Percentiles rank a stretch among this genome's conserved stretches.
Evolutionary conservation across 257 asterid species (phyloP).

Genomic region (Jaltomata sinuosa): DNA sequence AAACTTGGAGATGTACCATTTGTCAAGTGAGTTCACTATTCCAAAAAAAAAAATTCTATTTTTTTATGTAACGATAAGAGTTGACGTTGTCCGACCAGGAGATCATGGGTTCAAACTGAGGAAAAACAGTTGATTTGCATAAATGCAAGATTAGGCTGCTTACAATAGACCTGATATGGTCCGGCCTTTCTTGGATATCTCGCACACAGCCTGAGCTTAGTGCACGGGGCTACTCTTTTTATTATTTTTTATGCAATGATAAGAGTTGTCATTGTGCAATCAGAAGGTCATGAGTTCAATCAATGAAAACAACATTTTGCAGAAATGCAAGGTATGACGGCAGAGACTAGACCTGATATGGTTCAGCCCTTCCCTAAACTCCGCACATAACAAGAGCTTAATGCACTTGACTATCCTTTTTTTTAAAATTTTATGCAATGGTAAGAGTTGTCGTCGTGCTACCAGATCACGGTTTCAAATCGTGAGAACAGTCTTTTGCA

Average conservation of each 20-base stretch:
- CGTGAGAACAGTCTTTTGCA: too few species aligned
- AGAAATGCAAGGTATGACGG: not conserved
- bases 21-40: slow-evolving; percentile 41
- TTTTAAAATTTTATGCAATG: not conserved
- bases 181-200: not conserved
- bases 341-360: not conserved
- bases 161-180: not conserved
- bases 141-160: not conserved
- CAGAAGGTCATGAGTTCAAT: not conserved
- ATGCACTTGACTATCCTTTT: too few species aligned
- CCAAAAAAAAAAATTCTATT: not conserved
- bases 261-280: rapidly evolving
- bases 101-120: not conserved
- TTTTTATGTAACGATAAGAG: not conserved
- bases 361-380: not conserved
- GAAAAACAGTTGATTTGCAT: not conserved
- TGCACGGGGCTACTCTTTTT: rapidly evolving
- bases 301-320: rapidly evolving
- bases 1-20: slow-evolving; percentile 49
- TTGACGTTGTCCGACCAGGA: not conserved
- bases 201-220: not conserved
- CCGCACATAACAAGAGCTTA: not conserved
- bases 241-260: not conserved
- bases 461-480: not conserved
- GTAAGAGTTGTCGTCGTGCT: not conserved